A percentile compares a stretch with the other conserved stretches of the same genome.
These are phyloP conservation scores for Colletotrichum sp. DNA, from an alignment of 2,329 filamentous ascomycete genomes.

Conservation along the genomic window DNA sequence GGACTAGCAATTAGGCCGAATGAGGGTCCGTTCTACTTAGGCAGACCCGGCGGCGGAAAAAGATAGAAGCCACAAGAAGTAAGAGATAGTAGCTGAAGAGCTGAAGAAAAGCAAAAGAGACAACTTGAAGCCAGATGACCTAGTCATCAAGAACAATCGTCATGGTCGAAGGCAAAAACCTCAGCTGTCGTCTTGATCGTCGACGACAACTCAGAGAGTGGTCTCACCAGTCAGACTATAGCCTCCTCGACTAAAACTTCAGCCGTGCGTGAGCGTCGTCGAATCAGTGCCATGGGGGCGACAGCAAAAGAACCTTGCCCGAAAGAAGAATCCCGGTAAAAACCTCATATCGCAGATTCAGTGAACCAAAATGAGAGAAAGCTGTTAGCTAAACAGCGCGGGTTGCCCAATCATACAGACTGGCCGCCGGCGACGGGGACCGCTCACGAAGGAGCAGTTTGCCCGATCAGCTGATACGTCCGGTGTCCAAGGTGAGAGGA, in stretches of 20 bases:
- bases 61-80: not conserved
- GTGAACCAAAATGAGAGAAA: not conserved
- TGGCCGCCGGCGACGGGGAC: not conserved
- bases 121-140: not conserved
- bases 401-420: slow-evolving; percentile 3
- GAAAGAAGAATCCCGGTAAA: not conserved
- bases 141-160: not conserved
- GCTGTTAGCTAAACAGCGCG: slow-evolving; percentile 12
- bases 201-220: not conserved
- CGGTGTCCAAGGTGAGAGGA: not conserved
- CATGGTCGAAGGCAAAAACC: not conserved
- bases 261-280: not conserved
- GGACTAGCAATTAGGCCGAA: not conserved
- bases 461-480: not conserved
- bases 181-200: not conserved
- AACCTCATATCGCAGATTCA: not conserved
- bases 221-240: not conserved
- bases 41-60: not conserved
- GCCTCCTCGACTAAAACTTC: not conserved
- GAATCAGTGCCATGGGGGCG: not conserved
- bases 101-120: not conserved
- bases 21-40: slow-evolving; percentile 2
- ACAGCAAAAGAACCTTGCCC: not conserved
- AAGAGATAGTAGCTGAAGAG: not conserved
- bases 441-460: not conserved